Base-by-base conservation (phyloP, 164 flowering plant species). In the Buxus sempervirens region DNA sequence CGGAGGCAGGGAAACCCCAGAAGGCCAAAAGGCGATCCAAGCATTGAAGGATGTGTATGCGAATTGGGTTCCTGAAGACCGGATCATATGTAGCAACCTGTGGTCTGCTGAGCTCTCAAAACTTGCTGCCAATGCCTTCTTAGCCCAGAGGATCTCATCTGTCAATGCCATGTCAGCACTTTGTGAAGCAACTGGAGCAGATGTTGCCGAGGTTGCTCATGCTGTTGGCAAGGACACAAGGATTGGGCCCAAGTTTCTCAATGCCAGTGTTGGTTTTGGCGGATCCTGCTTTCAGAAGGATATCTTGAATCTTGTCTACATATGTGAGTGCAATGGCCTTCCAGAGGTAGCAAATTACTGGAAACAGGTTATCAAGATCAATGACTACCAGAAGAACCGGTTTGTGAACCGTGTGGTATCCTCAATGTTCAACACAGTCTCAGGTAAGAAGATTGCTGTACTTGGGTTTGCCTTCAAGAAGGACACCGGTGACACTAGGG, bases 51-150 rank as follows among this genome's bases (percentile, higher is more conserved):
- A 65, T 56, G 84, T 87, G 53, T 87, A 87, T 73, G 86, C 86
- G 9, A 81, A 83, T 45, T 86, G 90, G 90, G 90, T 86, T n/a
- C 84, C 83, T 24, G 80, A 65, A 49, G 86, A 87, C 0, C 67
- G 78, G 13, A 85, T 85, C 49, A 48, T 87, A 14, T 73, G 78
- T 69, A 83, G 87, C 66, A 87, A 87, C 60, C 82, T 87, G 1
- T 87, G 91, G 91, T 87, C 89, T 28, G 91, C 87, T 25, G 89
- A 87, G 80, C 84, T 87, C 25, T 86, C 90, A 7, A 84, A 87
- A 78, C 87, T 87, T 55, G 91, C 87, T 49, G 91, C 89, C 36
- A 87, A 87, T 74, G 91, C 91, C 42, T 85, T 86, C 73, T 59
- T 86, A 71, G 90, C 88, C 26, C 90, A 86, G 69, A 79, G 87